A percentile compares a stretch with the other conserved stretches of the same genome.
phyloP scores from a whole-genome alignment of 495 filamentous ascomycete genomes.

The Daldinia decipiens region DNA sequence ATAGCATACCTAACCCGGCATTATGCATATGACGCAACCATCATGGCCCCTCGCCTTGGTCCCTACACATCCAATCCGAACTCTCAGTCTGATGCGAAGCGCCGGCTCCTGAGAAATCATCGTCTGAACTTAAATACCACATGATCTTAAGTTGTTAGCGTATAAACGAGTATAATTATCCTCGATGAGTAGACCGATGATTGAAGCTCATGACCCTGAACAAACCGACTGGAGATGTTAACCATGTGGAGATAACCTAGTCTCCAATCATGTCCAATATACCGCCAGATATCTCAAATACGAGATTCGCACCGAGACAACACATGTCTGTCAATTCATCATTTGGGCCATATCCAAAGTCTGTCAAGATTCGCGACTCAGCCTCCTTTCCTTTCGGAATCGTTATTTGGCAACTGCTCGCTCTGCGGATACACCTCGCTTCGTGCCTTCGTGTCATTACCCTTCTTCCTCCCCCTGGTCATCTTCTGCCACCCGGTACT shows the following conservation, averaged over 20 bases:
- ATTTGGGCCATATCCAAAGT: constrained; percentile 42
- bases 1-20: constrained; percentile 24
- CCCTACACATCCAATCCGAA: constrained; percentile 21
- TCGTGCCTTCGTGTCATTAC: constrained; percentile 49
- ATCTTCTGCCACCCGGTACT: constrained; percentile 59
- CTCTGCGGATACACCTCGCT: constrained; percentile 49
- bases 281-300: constrained; percentile 29
- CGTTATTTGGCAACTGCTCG: constrained; percentile 61
- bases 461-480: constrained; percentile 59
- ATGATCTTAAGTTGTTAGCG: constrained; percentile 1
- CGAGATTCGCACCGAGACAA: constrained; percentile 30
- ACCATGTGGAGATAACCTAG: constrained; percentile 37
- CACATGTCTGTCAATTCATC: constrained; percentile 17
- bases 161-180: constrained; percentile 17
- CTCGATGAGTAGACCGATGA: constrained; percentile 13
- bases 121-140: constrained; percentile 16
- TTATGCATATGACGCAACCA: constrained; percentile 19
- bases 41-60: constrained; percentile 14
- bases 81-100: constrained; percentile 13
- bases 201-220: constrained; percentile 9
- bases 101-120: constrained; percentile 9
- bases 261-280: constrained; percentile 38
- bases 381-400: constrained; percentile 64
- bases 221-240: constrained; percentile 29
- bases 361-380: constrained; percentile 43